A percentile compares a stretch with the other conserved stretches of the same genome.
Conservation (phyloP, 164 flowering plant species). For the Stephania japonica region DNA sequence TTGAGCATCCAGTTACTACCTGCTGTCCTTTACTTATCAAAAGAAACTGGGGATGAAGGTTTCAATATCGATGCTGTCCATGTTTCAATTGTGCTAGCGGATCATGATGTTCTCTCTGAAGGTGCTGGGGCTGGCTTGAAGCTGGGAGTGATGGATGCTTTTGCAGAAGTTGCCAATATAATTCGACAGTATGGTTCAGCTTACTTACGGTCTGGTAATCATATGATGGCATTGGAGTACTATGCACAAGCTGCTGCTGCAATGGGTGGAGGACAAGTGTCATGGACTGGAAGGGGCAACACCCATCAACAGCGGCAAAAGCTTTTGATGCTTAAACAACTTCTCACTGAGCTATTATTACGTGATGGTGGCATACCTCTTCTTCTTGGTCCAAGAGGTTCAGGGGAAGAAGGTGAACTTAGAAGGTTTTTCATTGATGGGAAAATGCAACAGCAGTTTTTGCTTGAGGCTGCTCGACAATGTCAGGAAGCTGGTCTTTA, state of each 20-base stretch:
- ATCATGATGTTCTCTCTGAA: slow-evolving; percentile 77
- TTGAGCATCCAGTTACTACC: slow-evolving; percentile 87
- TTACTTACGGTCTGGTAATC: slow-evolving; percentile 58
- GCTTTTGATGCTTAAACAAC: slow-evolving; percentile 79
- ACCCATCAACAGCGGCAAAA: slow-evolving; percentile 84
- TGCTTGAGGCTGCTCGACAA: slow-evolving; percentile 87
- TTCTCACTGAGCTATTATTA: slow-evolving; percentile 73
- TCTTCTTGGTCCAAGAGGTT: slow-evolving; percentile 80
- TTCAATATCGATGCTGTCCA: slow-evolving; percentile 76
- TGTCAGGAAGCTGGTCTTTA: slow-evolving; percentile 87
- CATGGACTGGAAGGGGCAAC: slow-evolving; percentile 76
- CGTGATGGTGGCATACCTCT: slow-evolving; percentile 76
- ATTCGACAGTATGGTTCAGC: slow-evolving; percentile 91
- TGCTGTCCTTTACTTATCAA: slow-evolving; percentile 60
- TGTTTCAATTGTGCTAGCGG: slow-evolving; percentile 72
- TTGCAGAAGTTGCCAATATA: slow-evolving; percentile 78
- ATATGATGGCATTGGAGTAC: slow-evolving; percentile 73
- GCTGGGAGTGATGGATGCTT: slow-evolving; percentile 80
- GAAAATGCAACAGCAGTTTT: slow-evolving; percentile 58
- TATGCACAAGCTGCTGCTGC: slow-evolving; percentile 96
- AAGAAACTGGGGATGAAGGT: slow-evolving; percentile 78
- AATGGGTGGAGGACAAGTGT: slow-evolving; percentile 86
- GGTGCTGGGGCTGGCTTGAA: slow-evolving; percentile 56
- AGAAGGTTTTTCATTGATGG: slow-evolving; percentile 61
- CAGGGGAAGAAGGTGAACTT: slow-evolving; percentile 92